Base-by-base conservation (phyloP, 1,284 basidiomycete species). In the Pyrrhoderma noxium region DNA sequence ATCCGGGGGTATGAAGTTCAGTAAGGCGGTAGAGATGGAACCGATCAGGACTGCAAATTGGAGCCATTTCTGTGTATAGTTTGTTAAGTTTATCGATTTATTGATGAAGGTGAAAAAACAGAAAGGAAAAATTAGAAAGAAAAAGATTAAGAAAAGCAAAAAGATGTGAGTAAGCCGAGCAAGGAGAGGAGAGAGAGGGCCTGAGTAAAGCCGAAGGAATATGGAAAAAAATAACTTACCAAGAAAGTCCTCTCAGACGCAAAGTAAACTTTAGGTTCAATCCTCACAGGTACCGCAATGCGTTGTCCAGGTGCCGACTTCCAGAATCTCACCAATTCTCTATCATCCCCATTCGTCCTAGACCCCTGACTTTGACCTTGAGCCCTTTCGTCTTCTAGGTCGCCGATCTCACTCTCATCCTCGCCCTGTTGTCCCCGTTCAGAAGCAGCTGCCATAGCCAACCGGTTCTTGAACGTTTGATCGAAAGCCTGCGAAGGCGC, bases 221-320 rank as follows among this genome's bases (percentile, higher is more conserved):
- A 31, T 31, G 11, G 27, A 31, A 31, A 31, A 31, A 11, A 31
- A 5, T 31, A 11, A 68, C 81, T 64, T 62, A 86, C 87, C 65
- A 90, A 64, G 73, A 89, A 91, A n/a, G 92, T 94, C 53, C 93
- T 76, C 67, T 97, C 95, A 43, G 90, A 89, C 2, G 95, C 95
- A 66, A 98, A 99, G 65, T 96, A 96, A 5, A 96, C 93, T 70
- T 99, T 99, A 35, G 95, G 95, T 69, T 99, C 95, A 52, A 99
- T 80, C 47, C 95, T 81, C 31, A 99, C 85, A 34, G 95, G 94
- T 1, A 99, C 80, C 1, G 92, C 81, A 54, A 99, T 93, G 58
- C 81, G 79, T 73, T 97, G 98, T 16, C 95, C 95, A 42, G 78
- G 71, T 1, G 89, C 86, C 2, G 94, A 93, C 21, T 67, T 73